phyloP scores from a whole-genome alignment of 768 basidiomycete species.

The Termitomyces sp. region DNA sequence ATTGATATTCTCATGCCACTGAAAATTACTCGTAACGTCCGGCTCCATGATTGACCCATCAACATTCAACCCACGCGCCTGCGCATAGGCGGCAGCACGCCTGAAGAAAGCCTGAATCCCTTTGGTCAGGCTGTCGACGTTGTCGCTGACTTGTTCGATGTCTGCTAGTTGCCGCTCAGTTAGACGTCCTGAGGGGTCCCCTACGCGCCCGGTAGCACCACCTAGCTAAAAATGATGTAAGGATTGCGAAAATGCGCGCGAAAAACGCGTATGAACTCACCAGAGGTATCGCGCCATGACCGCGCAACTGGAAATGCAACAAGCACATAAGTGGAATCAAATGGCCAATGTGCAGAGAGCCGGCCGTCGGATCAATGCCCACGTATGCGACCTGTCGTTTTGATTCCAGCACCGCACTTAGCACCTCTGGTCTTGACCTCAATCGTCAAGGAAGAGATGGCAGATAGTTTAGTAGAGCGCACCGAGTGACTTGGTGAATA shows the following conservation, averaged over 20 bases:
- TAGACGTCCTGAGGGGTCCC: constrained; percentile 89
- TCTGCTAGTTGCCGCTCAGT: constrained; percentile 75
- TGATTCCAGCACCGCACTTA: constrained; percentile 31
- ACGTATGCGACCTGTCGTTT: constrained; percentile 63
- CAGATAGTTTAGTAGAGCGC: constrained; percentile 3
- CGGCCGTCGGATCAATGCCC: constrained; percentile 91
- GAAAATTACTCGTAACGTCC: constrained; percentile 42
- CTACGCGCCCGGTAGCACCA: constrained; percentile 93
- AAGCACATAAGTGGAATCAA: constrained; percentile 83
- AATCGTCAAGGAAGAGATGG: constrained; percentile 4
- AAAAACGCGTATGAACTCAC: constrained; percentile 41
- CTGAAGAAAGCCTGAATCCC: constrained; percentile 73
- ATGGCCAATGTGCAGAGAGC: constrained; percentile 89
- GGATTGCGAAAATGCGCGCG: neutral
- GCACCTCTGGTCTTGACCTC: constrained; percentile 33
- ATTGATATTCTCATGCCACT: constrained; percentile 72
- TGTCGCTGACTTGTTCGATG: constrained; percentile 51
- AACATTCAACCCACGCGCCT: constrained; percentile 23
- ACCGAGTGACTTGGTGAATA: constrained; percentile 44
- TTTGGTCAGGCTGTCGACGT: constrained; percentile 56
- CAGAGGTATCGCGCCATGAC: constrained; percentile 78
- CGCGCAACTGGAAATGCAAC: constrained; percentile 83
- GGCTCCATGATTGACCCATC: constrained; percentile 19
- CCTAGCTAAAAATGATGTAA: constrained; percentile 63
- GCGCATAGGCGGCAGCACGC: constrained; percentile 59